A percentile compares a stretch with the other conserved stretches of the same genome.
Conservation (phyloP, 1,284 basidiomycete species). For the Pyrrhoderma noxium region DNA sequence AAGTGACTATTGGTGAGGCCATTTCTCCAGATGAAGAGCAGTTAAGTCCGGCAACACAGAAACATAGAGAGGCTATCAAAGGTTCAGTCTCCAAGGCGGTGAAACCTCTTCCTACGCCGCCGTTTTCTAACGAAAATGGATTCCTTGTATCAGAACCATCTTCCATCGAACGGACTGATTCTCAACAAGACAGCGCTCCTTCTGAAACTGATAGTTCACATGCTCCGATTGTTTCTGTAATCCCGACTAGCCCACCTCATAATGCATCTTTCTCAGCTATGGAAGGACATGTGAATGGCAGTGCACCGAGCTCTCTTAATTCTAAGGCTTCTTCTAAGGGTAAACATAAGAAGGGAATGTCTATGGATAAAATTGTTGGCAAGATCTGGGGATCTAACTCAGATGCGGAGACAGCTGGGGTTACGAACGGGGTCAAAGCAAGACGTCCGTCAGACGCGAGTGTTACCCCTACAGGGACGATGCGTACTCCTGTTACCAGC, state of each 20-base stretch:
- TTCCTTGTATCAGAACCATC: not conserved
- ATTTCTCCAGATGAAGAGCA: slow-evolving; percentile 7
- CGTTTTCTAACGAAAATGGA: not conserved
- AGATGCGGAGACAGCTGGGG: slow-evolving; percentile 6
- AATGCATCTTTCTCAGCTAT: slow-evolving; percentile 14
- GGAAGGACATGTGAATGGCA: not conserved
- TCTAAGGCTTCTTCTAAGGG: slow-evolving; percentile 34
- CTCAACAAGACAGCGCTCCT: slow-evolving; percentile 8
- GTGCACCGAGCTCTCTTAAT: slow-evolving; percentile 23
- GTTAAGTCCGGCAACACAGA: not conserved
- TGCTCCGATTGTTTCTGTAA: slow-evolving; percentile 8
- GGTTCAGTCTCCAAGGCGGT: slow-evolving; percentile 3
- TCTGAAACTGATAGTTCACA: slow-evolving; percentile 7
- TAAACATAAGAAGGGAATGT: slow-evolving; percentile 53
- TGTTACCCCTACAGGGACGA: slow-evolving; percentile 20
- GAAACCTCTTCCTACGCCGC: slow-evolving; percentile 16
- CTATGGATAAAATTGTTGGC: slow-evolving; percentile 68
- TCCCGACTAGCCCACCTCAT: slow-evolving; percentile 15
- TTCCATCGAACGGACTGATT: not conserved
- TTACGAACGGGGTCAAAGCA: slow-evolving; percentile 13
- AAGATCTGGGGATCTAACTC: slow-evolving; percentile 44
- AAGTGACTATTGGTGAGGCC: slow-evolving; percentile 10
- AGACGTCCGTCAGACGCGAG: slow-evolving; percentile 23
- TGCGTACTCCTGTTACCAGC: slow-evolving; percentile 16
- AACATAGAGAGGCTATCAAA: not conserved